Base-by-base conservation (phyloP, 2,329 filamentous ascomycete species). In the Paecilomyces fulvus region DNA sequence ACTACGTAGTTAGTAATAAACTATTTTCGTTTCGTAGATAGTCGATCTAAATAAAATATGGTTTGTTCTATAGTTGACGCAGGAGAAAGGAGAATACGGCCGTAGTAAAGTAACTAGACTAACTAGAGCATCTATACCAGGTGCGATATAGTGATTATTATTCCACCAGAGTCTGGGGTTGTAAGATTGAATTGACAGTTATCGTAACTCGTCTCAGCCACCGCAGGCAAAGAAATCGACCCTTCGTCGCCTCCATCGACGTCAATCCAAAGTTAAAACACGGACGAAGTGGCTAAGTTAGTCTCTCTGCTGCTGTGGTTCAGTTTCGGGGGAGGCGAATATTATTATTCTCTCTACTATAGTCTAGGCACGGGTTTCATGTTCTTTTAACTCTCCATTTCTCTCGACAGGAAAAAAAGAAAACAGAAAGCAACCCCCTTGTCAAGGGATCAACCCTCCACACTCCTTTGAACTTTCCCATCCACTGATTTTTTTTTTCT, bases 231-330 rank as follows among this genome's bases (percentile, higher is more conserved):
- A 43, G 14, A 43, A 43, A 43, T n/a, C 37, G n/a, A n/a, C 37
- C 37, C 37, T 43, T 43, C 14, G 37, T 17, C 20, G 37, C n/a
- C 33, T 37, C 33, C 37, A 55, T 73, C 21, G 70, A 77, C 28
- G 66, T 77, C 52, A 74, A 60, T 78, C 5, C 74, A 77, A 51
- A 73, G n/a, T n/a, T n/a, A n/a, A 67, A 17, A 43, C 3, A n/a
- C 37, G 8, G 12, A n/a, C 7, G 14, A 37, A 17, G 37, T 43
- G 37, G 37, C 37, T 43, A n/a, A n/a, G n/a, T n/a, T n/a, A 5
- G 37, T 8, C 14, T 43, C 37, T 43, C 37, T 17, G n/a, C 37
- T 43, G 37, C 14, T 37, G 14, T 43, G 37, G 37, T 7, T 43
- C 37, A 43, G 37, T 43, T 21, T 28, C 2, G 25, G 25, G 4